Conservation (phyloP, 2,329 filamentous ascomycete genomes). For the Colletotrichum orbiculare region DNA sequence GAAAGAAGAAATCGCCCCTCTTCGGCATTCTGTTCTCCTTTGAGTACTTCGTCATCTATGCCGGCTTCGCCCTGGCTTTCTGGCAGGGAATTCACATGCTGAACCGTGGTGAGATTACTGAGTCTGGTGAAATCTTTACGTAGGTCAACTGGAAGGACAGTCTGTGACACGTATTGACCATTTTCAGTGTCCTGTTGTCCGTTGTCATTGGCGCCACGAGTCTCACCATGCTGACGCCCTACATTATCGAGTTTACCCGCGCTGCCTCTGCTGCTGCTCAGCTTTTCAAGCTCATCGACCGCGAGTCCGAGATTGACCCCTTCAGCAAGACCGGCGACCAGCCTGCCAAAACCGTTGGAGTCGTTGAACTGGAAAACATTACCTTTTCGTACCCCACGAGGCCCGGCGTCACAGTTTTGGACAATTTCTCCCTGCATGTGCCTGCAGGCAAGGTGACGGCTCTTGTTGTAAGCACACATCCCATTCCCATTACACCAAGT, state of each 20-base stretch:
- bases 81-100: slow-evolving; percentile 57
- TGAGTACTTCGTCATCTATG: slow-evolving; percentile 55
- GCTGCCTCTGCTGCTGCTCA: slow-evolving; percentile 49
- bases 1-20: slow-evolving; percentile 51
- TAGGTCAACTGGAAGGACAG: slow-evolving; percentile 36
- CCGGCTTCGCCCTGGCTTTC: slow-evolving; percentile 56
- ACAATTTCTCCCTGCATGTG: slow-evolving; percentile 54
- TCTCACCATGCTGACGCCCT: slow-evolving; percentile 50
- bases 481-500: too few species aligned
- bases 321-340: slow-evolving; percentile 46
- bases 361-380: slow-evolving; percentile 53
- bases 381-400: slow-evolving; percentile 58
- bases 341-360: slow-evolving; percentile 44
- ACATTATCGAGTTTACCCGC: slow-evolving; percentile 51
- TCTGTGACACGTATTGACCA: background rate
- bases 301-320: slow-evolving; percentile 50
- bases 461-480: slow-evolving; percentile 46
- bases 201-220: slow-evolving; percentile 51
- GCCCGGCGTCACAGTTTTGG: slow-evolving; percentile 53
- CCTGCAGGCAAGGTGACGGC: slow-evolving; percentile 58
- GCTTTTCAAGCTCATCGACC: slow-evolving; percentile 52
- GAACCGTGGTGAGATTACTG: slow-evolving; percentile 48
- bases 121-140: slow-evolving; percentile 53
- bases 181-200: slow-evolving; percentile 49
- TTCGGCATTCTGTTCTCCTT: slow-evolving; percentile 52